Evolutionary conservation across 805 yeast genomes (phyloP).

Genomic region (Cyberlindnera subsufficiens): DNA sequence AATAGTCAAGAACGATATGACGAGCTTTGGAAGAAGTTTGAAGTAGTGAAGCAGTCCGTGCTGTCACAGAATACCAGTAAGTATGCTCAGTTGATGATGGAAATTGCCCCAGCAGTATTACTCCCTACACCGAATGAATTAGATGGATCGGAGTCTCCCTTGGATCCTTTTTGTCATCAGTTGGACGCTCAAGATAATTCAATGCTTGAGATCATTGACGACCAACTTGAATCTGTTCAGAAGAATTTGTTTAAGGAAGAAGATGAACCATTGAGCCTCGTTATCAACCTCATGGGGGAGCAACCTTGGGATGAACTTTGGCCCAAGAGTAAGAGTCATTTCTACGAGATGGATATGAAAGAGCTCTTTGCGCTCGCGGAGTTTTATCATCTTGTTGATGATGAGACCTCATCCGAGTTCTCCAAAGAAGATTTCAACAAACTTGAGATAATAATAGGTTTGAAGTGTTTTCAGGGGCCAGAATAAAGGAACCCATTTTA

Average conservation of each 20-base stretch:
- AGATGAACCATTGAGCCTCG: neutral
- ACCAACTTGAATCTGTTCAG: neutral
- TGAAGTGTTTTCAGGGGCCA: no score
- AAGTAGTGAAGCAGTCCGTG: neutral
- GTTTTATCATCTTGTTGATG: neutral
- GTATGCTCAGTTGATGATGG: neutral
- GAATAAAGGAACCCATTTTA: no score
- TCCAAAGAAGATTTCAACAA: neutral
- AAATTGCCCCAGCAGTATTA: neutral
- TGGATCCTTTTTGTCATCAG: neutral
- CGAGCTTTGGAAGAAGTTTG: neutral
- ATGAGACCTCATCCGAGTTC: neutral
- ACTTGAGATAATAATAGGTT: neutral
- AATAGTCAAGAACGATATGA: neutral
- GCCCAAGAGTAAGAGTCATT: neutral
- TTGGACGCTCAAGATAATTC: neutral
- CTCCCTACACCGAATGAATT: neutral
- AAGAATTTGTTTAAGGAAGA: neutral
- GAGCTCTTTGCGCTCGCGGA: neutral
- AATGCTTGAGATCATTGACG: neutral
- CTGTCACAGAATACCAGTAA: neutral
- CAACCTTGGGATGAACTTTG: slow-evolving; percentile 2
- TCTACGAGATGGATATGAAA: neutral
- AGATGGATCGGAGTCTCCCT: neutral
- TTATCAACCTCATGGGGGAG: slow-evolving; percentile 1